These are phyloP conservation scores for Spathaspora girioi DNA, from an alignment of 805 yeast species.

Conservation along the genomic window DNA sequence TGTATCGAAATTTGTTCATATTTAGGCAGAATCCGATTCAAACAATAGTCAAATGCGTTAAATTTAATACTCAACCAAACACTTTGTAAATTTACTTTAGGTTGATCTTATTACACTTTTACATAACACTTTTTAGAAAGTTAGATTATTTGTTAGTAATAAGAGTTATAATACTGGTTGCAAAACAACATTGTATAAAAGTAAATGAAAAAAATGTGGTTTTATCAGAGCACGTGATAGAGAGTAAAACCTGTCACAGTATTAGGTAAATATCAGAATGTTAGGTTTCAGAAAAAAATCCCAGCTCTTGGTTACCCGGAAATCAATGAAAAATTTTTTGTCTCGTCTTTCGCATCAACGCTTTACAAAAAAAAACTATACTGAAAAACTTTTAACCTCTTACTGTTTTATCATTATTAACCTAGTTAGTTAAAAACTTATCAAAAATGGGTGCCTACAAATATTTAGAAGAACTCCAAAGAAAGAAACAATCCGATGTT, in stretches of 20 bases:
- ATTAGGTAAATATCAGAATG: not conserved
- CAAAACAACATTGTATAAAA: not conserved
- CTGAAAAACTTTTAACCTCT: conserved; percentile 3
- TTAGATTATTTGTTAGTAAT: no score
- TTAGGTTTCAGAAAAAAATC: not conserved
- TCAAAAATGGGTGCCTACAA: conserved; percentile 97
- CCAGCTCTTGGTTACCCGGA: not conserved
- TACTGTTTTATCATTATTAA: conserved; percentile 3
- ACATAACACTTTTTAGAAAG: no score
- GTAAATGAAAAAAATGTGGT: no score
- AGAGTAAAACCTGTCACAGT: not conserved
- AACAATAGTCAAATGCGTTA: no score
- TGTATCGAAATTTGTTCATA: no score
- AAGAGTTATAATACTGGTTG: not conserved
- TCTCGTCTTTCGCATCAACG: not conserved
- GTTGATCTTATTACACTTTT: no score
- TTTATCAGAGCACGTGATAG: no score
- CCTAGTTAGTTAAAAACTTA: conserved; percentile 5
- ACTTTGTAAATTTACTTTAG: no score
- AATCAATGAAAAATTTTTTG: not conserved
- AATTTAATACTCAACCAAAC: no score
- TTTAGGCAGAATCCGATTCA: no score
- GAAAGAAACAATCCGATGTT: conserved; percentile 99
- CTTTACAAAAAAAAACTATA: not conserved
- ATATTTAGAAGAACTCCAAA: conserved; percentile 97